Evolutionary conservation across 352 stramenopile genomes (phyloP), one percentile per base, ranked within the genome.

Genomic region (Pilasporangium apinafurcum): DNA sequence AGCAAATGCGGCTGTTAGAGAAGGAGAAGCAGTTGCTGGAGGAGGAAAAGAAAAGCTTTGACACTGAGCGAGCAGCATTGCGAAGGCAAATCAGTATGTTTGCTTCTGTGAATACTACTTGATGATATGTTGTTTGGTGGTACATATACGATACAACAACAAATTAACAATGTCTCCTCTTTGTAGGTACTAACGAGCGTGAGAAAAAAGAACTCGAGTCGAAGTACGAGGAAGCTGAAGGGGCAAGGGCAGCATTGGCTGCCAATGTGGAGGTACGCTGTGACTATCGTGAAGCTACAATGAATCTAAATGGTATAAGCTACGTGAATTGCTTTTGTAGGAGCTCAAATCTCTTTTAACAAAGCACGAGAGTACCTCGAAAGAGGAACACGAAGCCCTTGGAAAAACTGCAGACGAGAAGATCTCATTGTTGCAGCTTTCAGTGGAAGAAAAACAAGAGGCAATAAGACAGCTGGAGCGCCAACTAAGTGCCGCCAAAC

Each of bases 401-500:
- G 34, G 49, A 3, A 61, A 56, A 2, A 30, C 44, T 8, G 56
- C 59, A 16, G 32, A 47, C 1, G 48, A 62, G 35, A 73, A 75
- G 16, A 33, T 84, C 1, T 36, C 48, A 13, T 55, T 51, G 13
- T 37, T 86, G 30, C 41, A 74, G 49, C 24, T 48, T 24, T 17
- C 58, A 14, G 46, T 84, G 2, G 57, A 65, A 20, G 71, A 78
- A 31, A 83, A 72, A 37, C 57, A 71, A 1, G 51, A 65, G 8
- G 48, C 65, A 8, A 37, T 67, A 7, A 83, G 83, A 48, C 77
- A 65, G 28, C 52, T 59, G 3, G 71, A 86, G 36, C 70, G 74
- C 1, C 74, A 90, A 38, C 51, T 90, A 0, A 80, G 78, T 14
- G 77, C 74, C 3, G 59, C 72, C 8, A 90, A 90, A 47, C 42